Evolutionary conservation across 2,329 filamentous ascomycete genomes (phyloP).

Genomic region (Ophiostoma ulmi): DNA sequence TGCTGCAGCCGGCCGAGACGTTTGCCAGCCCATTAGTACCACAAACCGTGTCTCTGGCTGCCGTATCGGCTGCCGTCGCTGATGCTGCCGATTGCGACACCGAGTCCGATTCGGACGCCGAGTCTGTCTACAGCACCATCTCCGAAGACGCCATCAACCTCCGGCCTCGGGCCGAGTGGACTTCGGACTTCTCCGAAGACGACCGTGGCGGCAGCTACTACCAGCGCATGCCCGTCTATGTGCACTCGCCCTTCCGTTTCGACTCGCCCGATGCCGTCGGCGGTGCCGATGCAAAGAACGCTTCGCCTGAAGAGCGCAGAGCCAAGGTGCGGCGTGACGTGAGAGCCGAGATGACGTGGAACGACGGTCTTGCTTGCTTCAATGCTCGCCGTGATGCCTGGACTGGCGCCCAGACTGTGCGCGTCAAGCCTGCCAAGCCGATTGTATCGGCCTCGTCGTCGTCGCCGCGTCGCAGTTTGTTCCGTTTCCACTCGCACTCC

Average conservation of each 20-base stretch:
- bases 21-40: slow-evolving; percentile 20
- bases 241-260: slow-evolving; percentile 47
- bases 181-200: slow-evolving; percentile 52
- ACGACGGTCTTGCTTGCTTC: slow-evolving; percentile 76
- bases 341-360: slow-evolving; percentile 67
- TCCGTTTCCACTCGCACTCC: slow-evolving; percentile 40
- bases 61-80: slow-evolving; percentile 20
- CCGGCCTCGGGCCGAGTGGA: slow-evolving; percentile 50
- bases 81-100: slow-evolving; percentile 28
- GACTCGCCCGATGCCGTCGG: slow-evolving; percentile 47
- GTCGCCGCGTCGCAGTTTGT: slow-evolving; percentile 48
- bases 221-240: slow-evolving; percentile 24
- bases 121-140: slow-evolving; percentile 53
- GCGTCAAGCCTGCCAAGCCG: slow-evolving; percentile 45
- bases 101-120: slow-evolving; percentile 42
- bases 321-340: slow-evolving; percentile 53
- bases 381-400: slow-evolving; percentile 72
- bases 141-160: slow-evolving; percentile 52
- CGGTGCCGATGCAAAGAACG: slow-evolving; percentile 38
- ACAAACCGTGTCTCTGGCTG: neutral
- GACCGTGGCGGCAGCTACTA: slow-evolving; percentile 34
- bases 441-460: slow-evolving; percentile 37
- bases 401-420: slow-evolving; percentile 67
- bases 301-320: slow-evolving; percentile 45
- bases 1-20: slow-evolving; percentile 20